A percentile compares a stretch with the other conserved stretches of the same genome.
These are phyloP conservation scores for Capronia epimyces DNA, from an alignment of 2,329 filamentous ascomycete species.

Conservation along the genomic window DNA sequence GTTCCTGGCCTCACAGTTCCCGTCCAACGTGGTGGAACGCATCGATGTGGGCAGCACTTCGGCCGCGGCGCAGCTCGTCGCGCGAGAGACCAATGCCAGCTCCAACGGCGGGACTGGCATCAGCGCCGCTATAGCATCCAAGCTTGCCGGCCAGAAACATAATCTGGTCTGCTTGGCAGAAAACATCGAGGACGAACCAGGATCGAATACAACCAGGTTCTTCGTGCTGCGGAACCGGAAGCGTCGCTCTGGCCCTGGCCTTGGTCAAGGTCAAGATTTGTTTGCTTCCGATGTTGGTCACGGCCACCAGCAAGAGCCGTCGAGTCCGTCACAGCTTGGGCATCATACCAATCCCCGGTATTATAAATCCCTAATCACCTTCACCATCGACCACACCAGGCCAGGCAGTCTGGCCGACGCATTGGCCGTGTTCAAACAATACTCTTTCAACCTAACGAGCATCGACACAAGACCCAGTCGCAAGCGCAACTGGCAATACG, in stretches of 20 bases:
- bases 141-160: constrained; percentile 64
- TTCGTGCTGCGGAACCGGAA: constrained; percentile 37
- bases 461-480: constrained; percentile 71
- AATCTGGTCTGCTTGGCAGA: constrained; percentile 60
- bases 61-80: constrained; percentile 69
- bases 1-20: constrained; percentile 54
- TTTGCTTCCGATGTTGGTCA: too few species aligned
- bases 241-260: background rate
- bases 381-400: constrained; percentile 70
- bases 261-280: too few species aligned
- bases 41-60: constrained; percentile 83
- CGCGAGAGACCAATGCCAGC: constrained; percentile 45
- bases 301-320: too few species aligned
- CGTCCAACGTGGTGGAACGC: constrained; percentile 49
- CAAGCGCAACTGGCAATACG: constrained; percentile 65
- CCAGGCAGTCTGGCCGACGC: constrained; percentile 81
- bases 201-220: constrained; percentile 46
- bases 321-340: background rate
- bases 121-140: constrained; percentile 72
- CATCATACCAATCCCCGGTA: constrained; percentile 16
- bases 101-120: constrained; percentile 26
- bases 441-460: constrained; percentile 75
- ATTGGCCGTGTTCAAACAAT: constrained; percentile 68
- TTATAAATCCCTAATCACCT: constrained; percentile 70
- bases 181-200: constrained; percentile 43